A percentile compares a stretch with the other conserved stretches of the same genome.
Conservation (phyloP, 2,329 filamentous ascomycete genomes). For the Thermothelomyces thermophilus region DNA sequence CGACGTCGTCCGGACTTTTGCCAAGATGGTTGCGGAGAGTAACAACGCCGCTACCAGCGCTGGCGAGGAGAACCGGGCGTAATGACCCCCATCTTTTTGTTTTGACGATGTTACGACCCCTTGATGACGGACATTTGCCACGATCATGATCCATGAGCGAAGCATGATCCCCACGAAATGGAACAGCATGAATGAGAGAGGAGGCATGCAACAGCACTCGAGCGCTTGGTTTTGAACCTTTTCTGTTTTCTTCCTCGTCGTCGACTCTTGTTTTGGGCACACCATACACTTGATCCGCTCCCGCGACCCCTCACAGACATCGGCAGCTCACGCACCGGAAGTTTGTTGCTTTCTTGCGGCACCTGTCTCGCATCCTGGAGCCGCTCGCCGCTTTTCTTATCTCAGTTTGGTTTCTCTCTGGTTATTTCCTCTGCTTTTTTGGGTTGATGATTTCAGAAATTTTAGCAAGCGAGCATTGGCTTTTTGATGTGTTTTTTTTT, state of each 20-base stretch:
- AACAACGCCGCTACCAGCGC: slow-evolving; percentile 37
- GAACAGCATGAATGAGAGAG: slow-evolving; percentile 11
- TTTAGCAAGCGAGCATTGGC: slow-evolving; percentile 33
- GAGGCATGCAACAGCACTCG: slow-evolving; percentile 14
- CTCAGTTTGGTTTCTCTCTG: slow-evolving; percentile 25
- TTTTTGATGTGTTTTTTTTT: slow-evolving; percentile 26
- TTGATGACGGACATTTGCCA: slow-evolving; percentile 13
- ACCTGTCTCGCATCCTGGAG: slow-evolving; percentile 20
- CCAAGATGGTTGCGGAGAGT: slow-evolving; percentile 78
- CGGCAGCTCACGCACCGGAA: slow-evolving; percentile 45
- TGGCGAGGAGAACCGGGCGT: slow-evolving; percentile 37
- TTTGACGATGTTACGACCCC: slow-evolving; percentile 21
- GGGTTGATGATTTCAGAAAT: background rate
- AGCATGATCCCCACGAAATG: slow-evolving; percentile 16
- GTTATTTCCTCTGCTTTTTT: slow-evolving; percentile 16
- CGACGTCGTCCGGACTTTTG: slow-evolving; percentile 88
- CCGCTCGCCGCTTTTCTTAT: slow-evolving; percentile 26
- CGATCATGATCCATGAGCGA: slow-evolving; percentile 16
- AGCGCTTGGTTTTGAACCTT: slow-evolving; percentile 3
- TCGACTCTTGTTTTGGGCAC: slow-evolving; percentile 15
- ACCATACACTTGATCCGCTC: slow-evolving; percentile 30
- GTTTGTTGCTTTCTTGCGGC: slow-evolving; percentile 21
- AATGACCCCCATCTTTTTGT: slow-evolving; percentile 12
- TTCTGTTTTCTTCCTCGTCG: slow-evolving; percentile 11
- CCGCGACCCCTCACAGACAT: slow-evolving; percentile 25